These are phyloP conservation scores for Harringtonia lauricola DNA, from an alignment of 2,329 filamentous ascomycete species.

Conservation along the genomic window DNA sequence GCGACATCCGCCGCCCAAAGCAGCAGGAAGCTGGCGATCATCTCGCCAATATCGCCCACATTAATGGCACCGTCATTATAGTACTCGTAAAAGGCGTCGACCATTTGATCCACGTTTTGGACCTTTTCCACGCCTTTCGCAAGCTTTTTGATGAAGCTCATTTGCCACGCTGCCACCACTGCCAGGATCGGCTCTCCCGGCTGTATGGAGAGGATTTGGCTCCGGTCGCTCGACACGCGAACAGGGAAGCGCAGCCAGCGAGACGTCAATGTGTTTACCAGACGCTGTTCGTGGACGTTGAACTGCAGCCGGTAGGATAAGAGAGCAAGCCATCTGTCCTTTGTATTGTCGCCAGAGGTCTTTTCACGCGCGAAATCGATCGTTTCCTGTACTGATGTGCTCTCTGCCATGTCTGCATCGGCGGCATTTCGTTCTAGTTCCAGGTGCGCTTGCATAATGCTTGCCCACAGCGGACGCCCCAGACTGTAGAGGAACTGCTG, in stretches of 20 bases:
- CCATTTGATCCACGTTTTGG: not conserved
- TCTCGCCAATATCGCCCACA: conserved; percentile 2
- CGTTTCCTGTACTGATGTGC: not conserved
- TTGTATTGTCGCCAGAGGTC: not conserved
- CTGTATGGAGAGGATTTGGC: not conserved
- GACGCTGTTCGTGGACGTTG: not conserved
- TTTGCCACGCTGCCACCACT: not conserved
- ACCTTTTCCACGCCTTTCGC: not conserved
- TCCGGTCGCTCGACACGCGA: not conserved
- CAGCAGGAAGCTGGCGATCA: not conserved
- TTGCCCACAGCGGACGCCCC: conserved; percentile 1
- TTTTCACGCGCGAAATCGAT: not conserved
- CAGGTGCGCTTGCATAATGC: not conserved
- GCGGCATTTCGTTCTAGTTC: not conserved
- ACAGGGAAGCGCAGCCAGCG: conserved; percentile 1
- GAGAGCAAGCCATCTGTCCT: not conserved
- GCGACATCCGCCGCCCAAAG: not conserved
- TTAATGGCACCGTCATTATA: conserved; percentile 2
- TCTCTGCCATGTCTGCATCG: not conserved
- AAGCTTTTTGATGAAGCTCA: not conserved
- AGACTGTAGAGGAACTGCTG: not conserved
- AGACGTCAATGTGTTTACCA: conserved; percentile 1
- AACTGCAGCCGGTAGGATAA: not conserved
- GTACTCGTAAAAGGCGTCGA: not conserved
- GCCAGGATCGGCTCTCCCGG: conserved; percentile 1